Evolutionary conservation across 1,284 basidiomycete species (phyloP).

Genomic region (Moesziomyces aphidis): DNA sequence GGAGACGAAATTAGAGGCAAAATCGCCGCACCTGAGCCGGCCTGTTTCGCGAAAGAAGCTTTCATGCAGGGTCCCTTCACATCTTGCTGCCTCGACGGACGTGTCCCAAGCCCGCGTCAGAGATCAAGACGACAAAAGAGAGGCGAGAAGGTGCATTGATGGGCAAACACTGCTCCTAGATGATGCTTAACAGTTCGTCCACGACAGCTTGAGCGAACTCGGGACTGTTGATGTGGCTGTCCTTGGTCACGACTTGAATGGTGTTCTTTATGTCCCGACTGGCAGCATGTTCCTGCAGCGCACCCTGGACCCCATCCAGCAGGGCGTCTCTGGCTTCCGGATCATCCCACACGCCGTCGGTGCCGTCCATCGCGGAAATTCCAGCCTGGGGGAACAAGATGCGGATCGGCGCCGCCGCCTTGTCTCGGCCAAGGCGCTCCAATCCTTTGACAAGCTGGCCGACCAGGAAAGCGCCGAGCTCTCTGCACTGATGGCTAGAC

Average conservation of each 20-base stretch:
- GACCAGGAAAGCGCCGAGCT: conserved; percentile 23
- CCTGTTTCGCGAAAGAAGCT: too few relatives aligned
- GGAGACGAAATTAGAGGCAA: too few relatives aligned
- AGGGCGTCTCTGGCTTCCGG: conserved; percentile 18
- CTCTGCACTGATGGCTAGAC: conserved; percentile 13
- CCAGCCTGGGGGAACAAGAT: conserved; percentile 24
- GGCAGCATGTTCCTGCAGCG: conserved; percentile 1
- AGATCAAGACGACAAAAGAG: too few relatives aligned
- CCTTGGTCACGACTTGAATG: conserved; percentile 6
- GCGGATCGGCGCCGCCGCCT: conserved; percentile 4
- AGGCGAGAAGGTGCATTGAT: background rate
- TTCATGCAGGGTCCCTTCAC: too few relatives aligned
- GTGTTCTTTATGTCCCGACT: background rate
- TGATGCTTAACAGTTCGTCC: conserved; percentile 4
- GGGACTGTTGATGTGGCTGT: conserved; percentile 35
- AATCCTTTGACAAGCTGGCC: conserved; percentile 11
- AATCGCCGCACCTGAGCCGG: too few relatives aligned
- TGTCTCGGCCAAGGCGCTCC: background rate
- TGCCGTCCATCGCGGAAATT: conserved; percentile 29
- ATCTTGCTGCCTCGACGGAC: too few relatives aligned
- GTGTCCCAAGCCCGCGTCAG: too few relatives aligned
- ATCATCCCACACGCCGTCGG: conserved; percentile 24
- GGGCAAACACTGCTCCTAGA: background rate
- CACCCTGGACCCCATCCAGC: conserved; percentile 4
- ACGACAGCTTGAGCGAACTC: conserved; percentile 28